Evolutionary conservation across 2,329 filamentous ascomycete genomes (phyloP).

Genomic region (Microdochium bolleyi): DNA sequence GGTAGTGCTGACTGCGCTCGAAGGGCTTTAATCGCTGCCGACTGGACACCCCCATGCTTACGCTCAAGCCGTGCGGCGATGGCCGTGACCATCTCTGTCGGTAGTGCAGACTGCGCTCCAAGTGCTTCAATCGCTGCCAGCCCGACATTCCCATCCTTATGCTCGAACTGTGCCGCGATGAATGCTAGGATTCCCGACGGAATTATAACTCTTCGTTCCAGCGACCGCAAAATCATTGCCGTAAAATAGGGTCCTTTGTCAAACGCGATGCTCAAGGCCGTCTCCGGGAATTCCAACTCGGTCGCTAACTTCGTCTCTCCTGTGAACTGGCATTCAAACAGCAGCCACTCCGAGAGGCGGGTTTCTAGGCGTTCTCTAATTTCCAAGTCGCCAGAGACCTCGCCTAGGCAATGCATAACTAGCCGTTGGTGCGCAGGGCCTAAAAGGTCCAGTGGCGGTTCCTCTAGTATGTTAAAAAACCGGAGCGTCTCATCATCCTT

Average conservation of each 20-base stretch:
- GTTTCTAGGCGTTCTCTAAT: not conserved
- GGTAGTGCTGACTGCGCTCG: not conserved
- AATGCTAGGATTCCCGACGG: not conserved
- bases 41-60: not conserved
- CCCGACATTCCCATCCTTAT: not conserved
- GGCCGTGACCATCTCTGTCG: not conserved
- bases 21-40: not conserved
- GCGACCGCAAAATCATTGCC: not conserved
- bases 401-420: slow-evolving; percentile 27
- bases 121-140: not conserved
- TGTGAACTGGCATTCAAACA: not conserved
- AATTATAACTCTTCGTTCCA: not conserved
- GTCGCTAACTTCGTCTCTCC: not conserved
- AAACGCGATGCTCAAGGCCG: not conserved
- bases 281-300: not conserved
- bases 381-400: slow-evolving; percentile 7
- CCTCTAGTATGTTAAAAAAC: slow-evolving; percentile 22
- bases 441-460: slow-evolving; percentile 24
- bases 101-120: not conserved
- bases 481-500: slow-evolving; percentile 2
- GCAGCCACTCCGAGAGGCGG: not conserved
- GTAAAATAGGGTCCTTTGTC: not conserved
- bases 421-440: slow-evolving; percentile 27
- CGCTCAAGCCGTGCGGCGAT: not conserved
- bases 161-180: not conserved